Percentiles rank a stretch among this genome's conserved stretches.
Conservation (phyloP, 148 eudicot genomes). For the Rhododendron simsii region DNA sequence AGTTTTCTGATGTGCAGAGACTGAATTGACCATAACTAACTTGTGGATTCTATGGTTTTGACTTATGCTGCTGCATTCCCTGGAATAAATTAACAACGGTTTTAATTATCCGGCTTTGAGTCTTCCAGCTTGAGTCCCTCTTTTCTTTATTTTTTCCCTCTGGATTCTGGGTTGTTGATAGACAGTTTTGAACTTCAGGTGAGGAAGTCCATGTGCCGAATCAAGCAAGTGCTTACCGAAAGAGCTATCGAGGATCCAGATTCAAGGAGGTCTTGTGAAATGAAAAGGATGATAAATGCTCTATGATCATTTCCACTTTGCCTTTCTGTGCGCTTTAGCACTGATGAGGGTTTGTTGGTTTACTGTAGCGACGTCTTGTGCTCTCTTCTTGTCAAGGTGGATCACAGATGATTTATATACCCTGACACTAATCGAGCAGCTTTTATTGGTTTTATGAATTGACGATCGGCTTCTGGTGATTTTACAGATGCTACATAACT, state of each 20-base stretch:
- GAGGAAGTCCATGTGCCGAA: conserved; percentile 72
- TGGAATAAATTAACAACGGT: not conserved
- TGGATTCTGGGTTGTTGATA: not conserved
- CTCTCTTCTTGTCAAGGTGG: not conserved
- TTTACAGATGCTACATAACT: not conserved
- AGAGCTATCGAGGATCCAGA: conserved; percentile 89
- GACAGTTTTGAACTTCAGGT: conserved; percentile 27
- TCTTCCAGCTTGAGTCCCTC: not conserved
- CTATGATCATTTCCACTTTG: conserved; percentile 24
- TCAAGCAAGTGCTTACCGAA: conserved; percentile 84
- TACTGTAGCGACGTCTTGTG: not conserved
- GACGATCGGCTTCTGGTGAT: not conserved
- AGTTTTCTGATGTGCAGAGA: not conserved
- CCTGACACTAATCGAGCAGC: not conserved
- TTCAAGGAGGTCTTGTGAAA: conserved; percentile 70
- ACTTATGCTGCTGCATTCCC: not conserved
- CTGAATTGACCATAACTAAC: not conserved
- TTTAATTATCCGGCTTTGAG: not conserved
- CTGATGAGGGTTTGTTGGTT: not conserved
- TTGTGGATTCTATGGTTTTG: not conserved
- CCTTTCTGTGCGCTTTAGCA: not conserved
- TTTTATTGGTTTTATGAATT: not conserved
- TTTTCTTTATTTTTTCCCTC: not conserved
- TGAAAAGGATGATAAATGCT: conserved; percentile 81
- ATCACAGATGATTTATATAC: not conserved